Evolutionary conservation across 805 yeast species (phyloP).

Genomic region (Monosporozyma yasuniensis): DNA sequence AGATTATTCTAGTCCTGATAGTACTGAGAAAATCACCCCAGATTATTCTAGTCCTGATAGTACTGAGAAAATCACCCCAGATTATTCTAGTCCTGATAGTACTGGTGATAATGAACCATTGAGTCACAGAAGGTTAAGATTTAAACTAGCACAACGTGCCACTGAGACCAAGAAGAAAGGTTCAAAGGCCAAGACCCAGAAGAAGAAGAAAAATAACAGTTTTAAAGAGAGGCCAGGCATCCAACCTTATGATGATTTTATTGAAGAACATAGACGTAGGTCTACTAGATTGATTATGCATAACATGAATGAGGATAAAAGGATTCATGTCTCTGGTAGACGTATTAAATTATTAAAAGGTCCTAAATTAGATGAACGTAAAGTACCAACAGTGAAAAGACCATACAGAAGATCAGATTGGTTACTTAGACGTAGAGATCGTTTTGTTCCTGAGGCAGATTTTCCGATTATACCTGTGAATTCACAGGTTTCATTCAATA

Average conservation of each 20-base stretch:
- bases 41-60: too few species aligned
- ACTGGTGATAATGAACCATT: conserved; percentile 1
- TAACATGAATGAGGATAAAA: neutral
- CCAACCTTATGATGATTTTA: neutral
- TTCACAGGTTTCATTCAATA: neutral
- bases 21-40: too few species aligned
- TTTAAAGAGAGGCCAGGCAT: neutral
- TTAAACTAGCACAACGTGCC: neutral
- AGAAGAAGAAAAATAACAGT: neutral
- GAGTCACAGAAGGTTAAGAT: neutral
- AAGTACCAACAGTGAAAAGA: neutral
- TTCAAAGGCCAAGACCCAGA: too few species aligned
- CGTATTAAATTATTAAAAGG: neutral
- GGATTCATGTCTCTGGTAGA: neutral
- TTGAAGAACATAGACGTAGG: neutral
- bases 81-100: too few species aligned
- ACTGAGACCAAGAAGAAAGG: neutral
- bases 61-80: too few species aligned
- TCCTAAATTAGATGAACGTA: conserved; percentile 2
- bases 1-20: too few species aligned
- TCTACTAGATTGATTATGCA: neutral
- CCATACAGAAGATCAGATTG: conserved; percentile 5
- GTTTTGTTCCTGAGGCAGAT: conserved; percentile 1
- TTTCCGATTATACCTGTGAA: neutral
- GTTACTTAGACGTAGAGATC: neutral